These are phyloP conservation scores for Tagetes patula DNA, from an alignment of 129 eudicot genomes.

Conservation along the genomic window DNA sequence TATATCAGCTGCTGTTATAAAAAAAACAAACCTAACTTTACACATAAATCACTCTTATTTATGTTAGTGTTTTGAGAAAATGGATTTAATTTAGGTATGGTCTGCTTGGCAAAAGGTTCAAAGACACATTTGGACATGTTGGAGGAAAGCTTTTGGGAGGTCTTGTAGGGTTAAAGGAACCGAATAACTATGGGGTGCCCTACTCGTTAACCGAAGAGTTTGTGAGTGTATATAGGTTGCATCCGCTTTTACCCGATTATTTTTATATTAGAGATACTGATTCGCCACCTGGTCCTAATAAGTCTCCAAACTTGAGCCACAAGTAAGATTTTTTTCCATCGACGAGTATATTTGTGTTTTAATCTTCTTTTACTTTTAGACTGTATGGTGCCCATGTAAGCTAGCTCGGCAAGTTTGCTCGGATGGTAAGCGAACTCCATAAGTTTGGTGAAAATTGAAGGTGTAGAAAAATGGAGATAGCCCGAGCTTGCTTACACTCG, in stretches of 20 bases:
- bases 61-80: no score
- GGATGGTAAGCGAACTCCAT: no score
- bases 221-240: slow-evolving; percentile 59
- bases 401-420: no score
- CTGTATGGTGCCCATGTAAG: no score
- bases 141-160: slow-evolving; percentile 51
- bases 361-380: no score
- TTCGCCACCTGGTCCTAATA: slow-evolving; percentile 43
- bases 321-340: slow-evolving; percentile 28
- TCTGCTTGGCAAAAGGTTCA: slow-evolving; percentile 48
- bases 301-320: slow-evolving; percentile 43
- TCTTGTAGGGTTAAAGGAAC: slow-evolving; percentile 42
- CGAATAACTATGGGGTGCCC: slow-evolving; percentile 53
- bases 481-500: no score
- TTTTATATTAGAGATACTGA: slow-evolving; percentile 42
- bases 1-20: no score
- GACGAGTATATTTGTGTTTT: no score
- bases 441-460: no score
- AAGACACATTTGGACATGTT: slow-evolving; percentile 53
- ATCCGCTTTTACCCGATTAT: slow-evolving; percentile 52
- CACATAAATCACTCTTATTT: no score
- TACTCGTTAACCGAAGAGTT: slow-evolving; percentile 67
- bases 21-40: no score
- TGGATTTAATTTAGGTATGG: slow-evolving; percentile 44
- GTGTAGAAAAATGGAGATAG: no score